Percentiles rank a stretch among this genome's conserved stretches.
Conservation (phyloP, 768 basidiomycete genomes). For the Piloderma croceum region DNA sequence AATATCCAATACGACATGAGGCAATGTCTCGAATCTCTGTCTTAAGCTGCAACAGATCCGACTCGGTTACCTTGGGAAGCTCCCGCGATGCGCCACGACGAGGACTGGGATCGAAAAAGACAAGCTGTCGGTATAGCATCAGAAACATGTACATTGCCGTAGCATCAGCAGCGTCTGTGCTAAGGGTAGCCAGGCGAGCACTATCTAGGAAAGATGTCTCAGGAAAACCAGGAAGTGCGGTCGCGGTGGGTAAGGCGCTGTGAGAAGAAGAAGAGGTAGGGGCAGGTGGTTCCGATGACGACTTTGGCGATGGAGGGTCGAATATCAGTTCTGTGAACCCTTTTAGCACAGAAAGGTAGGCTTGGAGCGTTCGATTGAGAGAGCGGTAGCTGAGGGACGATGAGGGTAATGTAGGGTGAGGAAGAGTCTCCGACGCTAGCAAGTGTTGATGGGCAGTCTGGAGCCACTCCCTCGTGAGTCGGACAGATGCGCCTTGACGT, state of each 20-base stretch:
- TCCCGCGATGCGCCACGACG: conserved; percentile 22
- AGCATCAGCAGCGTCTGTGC: conserved; percentile 69
- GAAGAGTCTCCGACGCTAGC: conserved; percentile 35
- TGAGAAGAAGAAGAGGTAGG: conserved; percentile 28
- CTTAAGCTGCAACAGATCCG: conserved; percentile 57
- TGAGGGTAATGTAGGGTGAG: conserved; percentile 39
- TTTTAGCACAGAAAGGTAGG: conserved; percentile 51
- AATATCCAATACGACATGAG: conserved; percentile 35
- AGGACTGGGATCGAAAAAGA: conserved; percentile 42
- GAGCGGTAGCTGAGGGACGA: conserved; percentile 35
- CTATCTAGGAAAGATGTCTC: conserved; percentile 82
- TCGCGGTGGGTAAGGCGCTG: conserved; percentile 19
- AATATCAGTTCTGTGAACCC: conserved; percentile 66
- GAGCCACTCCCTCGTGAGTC: conserved; percentile 63
- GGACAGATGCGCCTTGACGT: conserved; percentile 44
- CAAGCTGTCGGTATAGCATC: conserved; percentile 73
- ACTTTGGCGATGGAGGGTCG: conserved; percentile 38
- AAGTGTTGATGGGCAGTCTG: conserved; percentile 44
- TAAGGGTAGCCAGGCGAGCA: conserved; percentile 58
- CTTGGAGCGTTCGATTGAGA: conserved; percentile 36
- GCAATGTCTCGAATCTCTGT: conserved; percentile 67
- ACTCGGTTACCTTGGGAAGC: conserved; percentile 41
- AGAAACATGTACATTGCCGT: conserved; percentile 76
- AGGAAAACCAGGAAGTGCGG: conserved; percentile 46
- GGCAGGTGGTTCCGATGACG: conserved; percentile 29